phyloP scores from a whole-genome alignment of 176 grass and related monocot genomes.

The Alloteropsis semialata region DNA sequence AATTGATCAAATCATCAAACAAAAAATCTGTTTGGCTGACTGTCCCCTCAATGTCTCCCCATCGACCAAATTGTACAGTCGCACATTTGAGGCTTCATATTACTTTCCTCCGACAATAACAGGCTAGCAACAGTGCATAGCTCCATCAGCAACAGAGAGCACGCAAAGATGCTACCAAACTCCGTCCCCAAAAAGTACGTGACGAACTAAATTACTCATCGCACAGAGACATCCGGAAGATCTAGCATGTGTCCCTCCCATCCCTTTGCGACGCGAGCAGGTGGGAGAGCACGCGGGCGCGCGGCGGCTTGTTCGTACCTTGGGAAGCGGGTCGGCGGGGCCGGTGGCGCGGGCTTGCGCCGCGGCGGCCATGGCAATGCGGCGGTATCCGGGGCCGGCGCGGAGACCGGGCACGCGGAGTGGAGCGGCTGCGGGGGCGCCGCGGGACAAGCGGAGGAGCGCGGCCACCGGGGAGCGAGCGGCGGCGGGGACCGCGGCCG shows the following conservation, averaged over 20 bases:
- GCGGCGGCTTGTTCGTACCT: constrained; percentile 24
- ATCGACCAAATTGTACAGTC: too few species aligned
- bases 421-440: not conserved
- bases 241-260: not conserved
- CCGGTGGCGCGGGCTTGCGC: not conserved
- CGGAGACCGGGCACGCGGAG: not conserved
- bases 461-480: constrained; percentile 11
- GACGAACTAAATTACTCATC: not conserved
- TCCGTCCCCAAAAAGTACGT: not conserved
- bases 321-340: constrained; percentile 34
- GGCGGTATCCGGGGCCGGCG: not conserved
- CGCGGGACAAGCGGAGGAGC: not conserved
- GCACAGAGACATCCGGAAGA: not conserved
- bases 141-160: not conserved
- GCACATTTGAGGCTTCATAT: not conserved
- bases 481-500: not conserved
- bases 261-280: not conserved
- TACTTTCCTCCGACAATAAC: not conserved
- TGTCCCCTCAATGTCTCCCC: too few species aligned
- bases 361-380: constrained; percentile 31
- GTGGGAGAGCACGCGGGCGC: not conserved
- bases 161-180: not conserved
- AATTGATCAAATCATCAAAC: too few species aligned
- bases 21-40: too few species aligned
- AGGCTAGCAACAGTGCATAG: not conserved